Evolutionary conservation across 805 yeast genomes (phyloP).

Genomic region (Ogataea neopini): DNA sequence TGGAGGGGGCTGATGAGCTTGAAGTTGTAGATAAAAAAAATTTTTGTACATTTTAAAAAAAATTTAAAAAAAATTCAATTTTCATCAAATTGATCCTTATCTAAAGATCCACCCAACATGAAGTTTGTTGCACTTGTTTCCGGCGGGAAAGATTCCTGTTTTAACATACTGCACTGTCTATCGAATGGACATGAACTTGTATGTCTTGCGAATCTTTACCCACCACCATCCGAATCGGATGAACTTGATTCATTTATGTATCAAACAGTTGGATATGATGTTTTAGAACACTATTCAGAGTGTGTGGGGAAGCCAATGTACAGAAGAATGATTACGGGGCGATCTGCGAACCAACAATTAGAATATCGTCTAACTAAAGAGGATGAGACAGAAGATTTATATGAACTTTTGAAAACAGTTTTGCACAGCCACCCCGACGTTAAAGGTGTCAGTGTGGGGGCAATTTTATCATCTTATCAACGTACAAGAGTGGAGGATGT

Average conservation of each 20-base stretch:
- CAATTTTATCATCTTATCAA: slow-evolving; percentile 93
- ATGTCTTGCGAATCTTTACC: slow-evolving; percentile 84
- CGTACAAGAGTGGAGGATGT: slow-evolving; percentile 92
- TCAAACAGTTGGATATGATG: slow-evolving; percentile 94
- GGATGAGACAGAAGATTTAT: slow-evolving; percentile 90
- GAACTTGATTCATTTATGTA: slow-evolving; percentile 96
- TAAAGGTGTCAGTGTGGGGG: slow-evolving; percentile 92
- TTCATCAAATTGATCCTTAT: not conserved
- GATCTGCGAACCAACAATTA: slow-evolving; percentile 60
- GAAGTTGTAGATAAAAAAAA: no score
- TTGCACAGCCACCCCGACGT: slow-evolving; percentile 62
- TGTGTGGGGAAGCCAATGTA: slow-evolving; percentile 83
- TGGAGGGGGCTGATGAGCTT: not conserved
- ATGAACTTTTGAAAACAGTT: slow-evolving; percentile 50
- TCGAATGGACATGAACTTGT: slow-evolving; percentile 80
- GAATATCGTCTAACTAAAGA: slow-evolving; percentile 67
- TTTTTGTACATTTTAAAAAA: no score
- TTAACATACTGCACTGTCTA: slow-evolving; percentile 83
- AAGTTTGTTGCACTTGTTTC: slow-evolving; percentile 89
- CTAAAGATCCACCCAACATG: slow-evolving; percentile 52
- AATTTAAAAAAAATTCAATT: not conserved
- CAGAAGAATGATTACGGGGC: slow-evolving; percentile 62
- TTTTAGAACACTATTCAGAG: slow-evolving; percentile 60
- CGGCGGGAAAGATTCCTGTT: slow-evolving; percentile 97
- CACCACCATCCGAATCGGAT: slow-evolving; percentile 46